phyloP scores from a whole-genome alignment of 331 rosid genomes.

The Malus hybrid region DNA sequence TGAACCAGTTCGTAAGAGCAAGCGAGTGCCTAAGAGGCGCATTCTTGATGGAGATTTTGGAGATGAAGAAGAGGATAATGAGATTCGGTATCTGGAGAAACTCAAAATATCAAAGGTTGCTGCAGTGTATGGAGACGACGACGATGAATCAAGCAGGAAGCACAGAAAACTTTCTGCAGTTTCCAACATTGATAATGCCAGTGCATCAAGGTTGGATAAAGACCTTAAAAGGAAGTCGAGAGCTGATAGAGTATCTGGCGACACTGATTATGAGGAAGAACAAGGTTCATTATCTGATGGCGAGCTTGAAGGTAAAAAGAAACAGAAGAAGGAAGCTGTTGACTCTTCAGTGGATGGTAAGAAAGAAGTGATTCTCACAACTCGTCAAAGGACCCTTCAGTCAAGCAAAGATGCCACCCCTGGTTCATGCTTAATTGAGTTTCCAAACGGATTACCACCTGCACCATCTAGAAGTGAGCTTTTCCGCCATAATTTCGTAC shows the following conservation, averaged over 20 bases:
- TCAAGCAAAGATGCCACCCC: conserved; percentile 61
- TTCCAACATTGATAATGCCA: conserved; percentile 44
- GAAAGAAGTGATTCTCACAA: conserved; percentile 66
- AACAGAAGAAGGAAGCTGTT: conserved; percentile 59
- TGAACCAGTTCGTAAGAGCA: conserved; percentile 85
- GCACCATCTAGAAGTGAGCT: conserved; percentile 92
- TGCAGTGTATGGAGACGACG: conserved; percentile 46
- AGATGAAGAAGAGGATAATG: conserved; percentile 70
- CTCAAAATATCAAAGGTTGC: conserved; percentile 61
- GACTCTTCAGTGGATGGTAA: conserved; percentile 54
- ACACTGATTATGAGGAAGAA: conserved; percentile 62
- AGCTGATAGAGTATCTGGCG: conserved; percentile 49
- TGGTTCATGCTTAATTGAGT: conserved; percentile 58
- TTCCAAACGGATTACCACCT: conserved; percentile 91
- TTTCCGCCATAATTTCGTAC: not conserved
- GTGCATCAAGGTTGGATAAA: conserved; percentile 38
- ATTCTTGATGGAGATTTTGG: conserved; percentile 61
- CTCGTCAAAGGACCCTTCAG: conserved; percentile 76
- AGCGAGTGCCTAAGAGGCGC: conserved; percentile 76
- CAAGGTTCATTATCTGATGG: conserved; percentile 65
- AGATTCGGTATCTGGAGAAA: conserved; percentile 88
- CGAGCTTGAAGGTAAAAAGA: conserved; percentile 58
- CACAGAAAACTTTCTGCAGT: conserved; percentile 64
- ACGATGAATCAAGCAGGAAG: conserved; percentile 62
- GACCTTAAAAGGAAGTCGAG: conserved; percentile 57